phyloP scores from a whole-genome alignment of 768 basidiomycete species.

The Goffeauzyma gilvescens region DNA sequence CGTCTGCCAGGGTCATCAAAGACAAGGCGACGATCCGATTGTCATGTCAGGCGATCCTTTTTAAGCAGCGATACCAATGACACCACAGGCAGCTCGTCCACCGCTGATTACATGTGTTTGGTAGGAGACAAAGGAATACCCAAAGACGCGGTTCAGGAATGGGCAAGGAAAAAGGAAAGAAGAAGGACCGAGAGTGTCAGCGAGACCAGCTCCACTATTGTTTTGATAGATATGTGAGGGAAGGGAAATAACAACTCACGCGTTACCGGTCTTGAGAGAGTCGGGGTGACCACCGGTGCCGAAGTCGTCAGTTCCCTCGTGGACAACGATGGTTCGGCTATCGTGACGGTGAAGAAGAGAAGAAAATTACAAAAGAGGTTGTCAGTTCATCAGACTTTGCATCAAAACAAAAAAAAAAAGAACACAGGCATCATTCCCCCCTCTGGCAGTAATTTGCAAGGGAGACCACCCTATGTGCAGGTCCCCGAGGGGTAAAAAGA shows the following conservation, averaged over 20 bases:
- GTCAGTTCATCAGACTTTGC: no score
- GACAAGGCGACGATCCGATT: no score
- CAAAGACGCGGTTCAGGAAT: neutral
- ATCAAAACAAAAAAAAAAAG: no score
- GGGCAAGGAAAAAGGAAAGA: neutral
- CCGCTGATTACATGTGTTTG: constrained; percentile 7
- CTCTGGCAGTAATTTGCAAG: constrained; percentile 2
- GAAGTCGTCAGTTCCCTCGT: constrained; percentile 59
- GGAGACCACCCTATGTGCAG: neutral
- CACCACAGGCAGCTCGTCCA: constrained; percentile 58
- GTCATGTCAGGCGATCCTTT: no score
- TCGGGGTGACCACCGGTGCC: constrained; percentile 51
- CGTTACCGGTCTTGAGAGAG: constrained; percentile 59
- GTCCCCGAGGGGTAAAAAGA: constrained; percentile 1
- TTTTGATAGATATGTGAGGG: neutral
- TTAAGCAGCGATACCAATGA: constrained; percentile 42
- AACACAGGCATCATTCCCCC: no score
- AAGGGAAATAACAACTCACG: constrained; percentile 22
- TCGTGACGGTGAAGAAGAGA: no score
- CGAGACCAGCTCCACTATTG: neutral
- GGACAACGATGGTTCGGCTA: constrained; percentile 56
- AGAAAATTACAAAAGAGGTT: no score
- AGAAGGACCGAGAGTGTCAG: neutral
- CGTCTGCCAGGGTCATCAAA: no score
- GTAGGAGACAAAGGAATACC: neutral